Base-by-base conservation (phyloP, 2,329 filamentous ascomycete genomes). In the Bretziella fagacearum region DNA sequence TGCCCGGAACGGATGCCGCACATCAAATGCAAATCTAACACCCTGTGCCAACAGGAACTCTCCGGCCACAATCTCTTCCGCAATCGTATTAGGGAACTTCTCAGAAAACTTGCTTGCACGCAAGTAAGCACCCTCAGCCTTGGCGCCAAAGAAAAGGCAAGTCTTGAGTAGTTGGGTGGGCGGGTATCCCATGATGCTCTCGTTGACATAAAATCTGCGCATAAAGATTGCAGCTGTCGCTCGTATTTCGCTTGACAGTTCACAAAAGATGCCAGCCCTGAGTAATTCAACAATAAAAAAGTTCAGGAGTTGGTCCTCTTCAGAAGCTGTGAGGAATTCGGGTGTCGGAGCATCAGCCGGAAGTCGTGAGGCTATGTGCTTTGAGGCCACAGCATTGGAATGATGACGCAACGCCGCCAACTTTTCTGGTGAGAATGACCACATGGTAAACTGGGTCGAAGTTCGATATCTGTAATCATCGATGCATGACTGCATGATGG, bases 111-210 rank as follows among this genome's bases (percentile, higher is more conserved):
- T 68, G 17, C 62, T 59, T 4, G 73, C 61, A 15, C 77, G 73
- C 51, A 79, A 76, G 60, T 89, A 87, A 59, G 79, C 75, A 51
- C 84, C 84, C 58, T 98, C 89, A 3, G 85, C 84, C 65, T 98
- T 98, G 56, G 81, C 86, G 7, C 86, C 86, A 53, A 98, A 83
- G 67, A 93, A 96, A 47, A 98, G 73, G 29, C 83, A 84, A 25
- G 86, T 91, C 58, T 87, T 84, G 59, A 93, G 78, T 54, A 96
- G 82, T 53, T 85, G 79, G 52, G 84, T 82, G 0, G 87, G 89
- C 52, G 89, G 84, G 60, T 98, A 96, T 25, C 87, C 94, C 84
- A 96, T 94, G 57, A 87, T 77, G 33, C 84, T 93, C 64, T 96
- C 94, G 57, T 83, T 89, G 30, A 94, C 73, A 66, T 96, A 98